Evolutionary conservation across 140 eudicot species (phyloP).

Genomic region (Oenanthe javanica): DNA sequence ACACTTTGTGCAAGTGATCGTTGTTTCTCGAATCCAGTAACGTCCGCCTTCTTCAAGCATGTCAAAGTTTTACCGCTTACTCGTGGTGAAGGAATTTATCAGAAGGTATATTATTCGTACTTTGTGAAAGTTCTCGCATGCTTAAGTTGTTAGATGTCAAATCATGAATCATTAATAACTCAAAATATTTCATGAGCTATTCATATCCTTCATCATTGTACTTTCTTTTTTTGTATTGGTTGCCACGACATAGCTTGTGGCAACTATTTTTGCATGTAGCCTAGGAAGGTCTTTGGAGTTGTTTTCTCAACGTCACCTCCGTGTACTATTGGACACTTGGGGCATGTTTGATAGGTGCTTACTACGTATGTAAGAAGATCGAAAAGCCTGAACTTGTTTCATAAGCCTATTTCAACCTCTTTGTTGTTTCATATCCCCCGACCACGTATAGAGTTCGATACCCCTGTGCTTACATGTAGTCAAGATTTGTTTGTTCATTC

Average conservation of each 20-base stretch:
- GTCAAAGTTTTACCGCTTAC: constrained; percentile 85
- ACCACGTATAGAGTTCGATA: background rate
- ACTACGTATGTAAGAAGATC: background rate
- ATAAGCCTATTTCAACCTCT: background rate
- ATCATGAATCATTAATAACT: background rate
- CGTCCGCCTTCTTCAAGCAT: constrained; percentile 69
- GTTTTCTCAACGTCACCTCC: background rate
- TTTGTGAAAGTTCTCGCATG: background rate
- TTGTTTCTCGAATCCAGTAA: constrained; percentile 59
- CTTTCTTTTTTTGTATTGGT: background rate
- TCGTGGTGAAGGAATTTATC: constrained; percentile 84
- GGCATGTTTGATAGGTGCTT: background rate
- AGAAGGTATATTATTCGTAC: constrained; percentile 37
- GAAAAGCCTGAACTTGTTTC: background rate
- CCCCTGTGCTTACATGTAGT: background rate
- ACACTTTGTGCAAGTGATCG: constrained; percentile 84
- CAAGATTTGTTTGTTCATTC: background rate
- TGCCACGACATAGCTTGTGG: background rate
- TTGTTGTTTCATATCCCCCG: background rate
- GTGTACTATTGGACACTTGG: background rate
- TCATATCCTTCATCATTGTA: background rate
- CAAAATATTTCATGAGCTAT: background rate
- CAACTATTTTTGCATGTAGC: background rate
- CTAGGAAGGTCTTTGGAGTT: background rate
- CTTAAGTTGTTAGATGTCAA: background rate